phyloP scores from a whole-genome alignment of 1,284 basidiomycete species.

The Rhizopogon parksii region DNA sequence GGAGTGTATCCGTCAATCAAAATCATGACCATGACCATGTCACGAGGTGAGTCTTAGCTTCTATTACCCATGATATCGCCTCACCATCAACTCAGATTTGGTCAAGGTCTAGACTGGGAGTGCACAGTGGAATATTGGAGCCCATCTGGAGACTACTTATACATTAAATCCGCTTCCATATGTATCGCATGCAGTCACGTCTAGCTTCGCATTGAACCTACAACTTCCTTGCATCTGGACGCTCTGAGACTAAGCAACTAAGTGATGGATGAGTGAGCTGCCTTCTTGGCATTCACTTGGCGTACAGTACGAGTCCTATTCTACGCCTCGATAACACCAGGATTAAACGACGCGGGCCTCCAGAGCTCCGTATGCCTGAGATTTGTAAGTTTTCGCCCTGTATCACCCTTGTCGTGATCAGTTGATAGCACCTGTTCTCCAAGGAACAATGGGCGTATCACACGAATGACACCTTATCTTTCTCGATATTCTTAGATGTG shows the following conservation, averaged over 20 bases:
- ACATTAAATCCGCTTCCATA: neutral
- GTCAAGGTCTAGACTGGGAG: neutral
- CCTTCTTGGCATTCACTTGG: neutral
- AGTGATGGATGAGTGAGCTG: neutral
- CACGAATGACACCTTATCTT: slow-evolving; percentile 1
- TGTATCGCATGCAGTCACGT: neutral
- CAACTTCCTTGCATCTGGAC: neutral
- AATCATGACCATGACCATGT: neutral
- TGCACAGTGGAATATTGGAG: neutral
- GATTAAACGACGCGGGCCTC: neutral
- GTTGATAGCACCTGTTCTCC: neutral
- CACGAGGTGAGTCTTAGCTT: neutral
- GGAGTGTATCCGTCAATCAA: slow-evolving; percentile 22
- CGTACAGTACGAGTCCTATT: neutral
- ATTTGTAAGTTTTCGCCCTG: neutral
- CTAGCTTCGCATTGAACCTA: neutral
- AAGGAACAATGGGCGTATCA: neutral
- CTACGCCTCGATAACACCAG: neutral
- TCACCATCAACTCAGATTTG: neutral
- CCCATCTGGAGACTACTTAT: neutral
- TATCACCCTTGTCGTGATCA: neutral
- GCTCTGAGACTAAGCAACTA: too few relatives aligned
- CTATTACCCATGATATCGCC: neutral
- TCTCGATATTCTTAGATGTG: neutral
- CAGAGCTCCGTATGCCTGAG: neutral